phyloP scores from a whole-genome alignment of 345 rosid species.

The Eucalyptus sp. region DNA sequence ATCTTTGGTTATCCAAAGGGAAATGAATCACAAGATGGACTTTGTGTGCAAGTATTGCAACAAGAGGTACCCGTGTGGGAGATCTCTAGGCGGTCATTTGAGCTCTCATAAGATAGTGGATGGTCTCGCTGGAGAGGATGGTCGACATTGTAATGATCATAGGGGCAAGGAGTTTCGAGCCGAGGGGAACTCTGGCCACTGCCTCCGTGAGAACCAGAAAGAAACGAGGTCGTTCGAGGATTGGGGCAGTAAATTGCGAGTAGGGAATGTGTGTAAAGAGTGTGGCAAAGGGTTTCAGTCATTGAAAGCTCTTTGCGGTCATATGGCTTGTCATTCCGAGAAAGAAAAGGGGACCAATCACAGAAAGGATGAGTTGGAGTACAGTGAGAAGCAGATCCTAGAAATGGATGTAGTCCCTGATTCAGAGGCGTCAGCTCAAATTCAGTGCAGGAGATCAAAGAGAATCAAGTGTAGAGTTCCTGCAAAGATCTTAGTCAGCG shows the following conservation, averaged over 20 bases:
- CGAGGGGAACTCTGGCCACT: constrained; percentile 6
- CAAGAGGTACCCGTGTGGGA: constrained; percentile 70
- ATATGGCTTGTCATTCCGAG: constrained; percentile 84
- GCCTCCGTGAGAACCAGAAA: constrained; percentile 61
- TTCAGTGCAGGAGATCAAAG: constrained; percentile 45
- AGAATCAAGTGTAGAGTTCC: constrained; percentile 29
- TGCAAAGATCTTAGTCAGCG: constrained; percentile 18
- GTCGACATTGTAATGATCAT: constrained; percentile 7
- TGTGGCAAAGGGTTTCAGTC: constrained; percentile 85
- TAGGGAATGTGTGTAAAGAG: constrained; percentile 51
- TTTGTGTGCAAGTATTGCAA: constrained; percentile 67
- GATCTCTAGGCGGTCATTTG: constrained; percentile 86
- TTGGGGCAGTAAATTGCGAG: constrained; percentile 17
- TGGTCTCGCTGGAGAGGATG: constrained; percentile 2
- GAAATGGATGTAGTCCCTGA: constrained; percentile 54
- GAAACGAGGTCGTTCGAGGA: constrained; percentile 47
- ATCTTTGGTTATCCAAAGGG: not conserved
- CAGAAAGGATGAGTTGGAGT: constrained; percentile 11
- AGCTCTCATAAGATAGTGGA: constrained; percentile 41
- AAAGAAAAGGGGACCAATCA: constrained; percentile 26
- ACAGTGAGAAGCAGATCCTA: constrained; percentile 18
- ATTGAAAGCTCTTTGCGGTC: constrained; percentile 85
- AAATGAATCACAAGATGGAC: constrained; percentile 32
- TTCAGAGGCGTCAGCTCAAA: constrained; percentile 15
- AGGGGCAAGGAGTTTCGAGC: constrained; percentile 15